Conservation (phyloP, 306 rosid species). For the Gleditsia sinensis region DNA sequence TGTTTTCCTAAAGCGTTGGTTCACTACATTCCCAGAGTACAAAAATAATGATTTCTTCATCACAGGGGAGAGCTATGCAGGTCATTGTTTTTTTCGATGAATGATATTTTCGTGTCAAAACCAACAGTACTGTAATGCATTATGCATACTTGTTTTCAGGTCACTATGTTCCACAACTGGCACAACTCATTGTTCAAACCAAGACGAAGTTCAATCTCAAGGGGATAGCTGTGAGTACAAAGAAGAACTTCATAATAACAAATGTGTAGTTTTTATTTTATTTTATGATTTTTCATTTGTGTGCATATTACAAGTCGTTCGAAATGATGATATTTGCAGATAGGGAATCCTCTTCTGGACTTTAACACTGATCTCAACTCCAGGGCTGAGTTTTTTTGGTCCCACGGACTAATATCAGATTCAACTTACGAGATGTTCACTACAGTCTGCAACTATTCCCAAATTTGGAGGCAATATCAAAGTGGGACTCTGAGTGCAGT, state of each 20-base stretch:
- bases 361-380: constrained; percentile 67
- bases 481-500: constrained; percentile 29
- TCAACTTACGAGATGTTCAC: constrained; percentile 47
- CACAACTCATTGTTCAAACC: constrained; percentile 57
- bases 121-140: neutral
- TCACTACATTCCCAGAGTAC: constrained; percentile 55
- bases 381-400: constrained; percentile 57
- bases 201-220: constrained; percentile 55
- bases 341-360: constrained; percentile 76
- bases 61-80: constrained; percentile 82
- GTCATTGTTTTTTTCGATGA: neutral
- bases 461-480: constrained; percentile 46
- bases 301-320: neutral
- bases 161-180: constrained; percentile 82
- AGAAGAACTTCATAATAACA: neutral
- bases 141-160: constrained; percentile 43
- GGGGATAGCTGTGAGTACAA: constrained; percentile 69
- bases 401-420: constrained; percentile 73
- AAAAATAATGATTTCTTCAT: constrained; percentile 59
- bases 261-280: too few relatives aligned
- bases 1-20: constrained; percentile 62
- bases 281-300: neutral
- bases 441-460: constrained; percentile 54
- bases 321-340: constrained; percentile 40
- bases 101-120: neutral